phyloP scores from a whole-genome alignment of 78 protist species.

The Protostelium mycophagum region DNA sequence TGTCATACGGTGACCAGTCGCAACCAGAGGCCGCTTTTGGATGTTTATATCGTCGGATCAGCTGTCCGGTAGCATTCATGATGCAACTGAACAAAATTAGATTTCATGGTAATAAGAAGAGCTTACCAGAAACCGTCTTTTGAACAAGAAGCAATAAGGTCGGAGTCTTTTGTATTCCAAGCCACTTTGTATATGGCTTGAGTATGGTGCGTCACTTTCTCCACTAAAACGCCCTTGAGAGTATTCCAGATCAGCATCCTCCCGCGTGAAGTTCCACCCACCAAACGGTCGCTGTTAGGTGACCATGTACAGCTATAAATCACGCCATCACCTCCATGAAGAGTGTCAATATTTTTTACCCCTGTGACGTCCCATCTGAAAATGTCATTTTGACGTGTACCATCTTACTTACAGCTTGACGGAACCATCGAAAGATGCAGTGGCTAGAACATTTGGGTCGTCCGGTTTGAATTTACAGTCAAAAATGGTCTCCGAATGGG shows the following conservation, averaged over 20 bases:
- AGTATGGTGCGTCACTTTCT: background rate
- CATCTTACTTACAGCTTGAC: background rate
- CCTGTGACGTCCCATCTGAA: conserved; percentile 3
- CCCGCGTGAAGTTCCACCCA: background rate
- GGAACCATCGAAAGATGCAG: conserved; percentile 20
- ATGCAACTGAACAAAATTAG: background rate
- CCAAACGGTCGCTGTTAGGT: background rate
- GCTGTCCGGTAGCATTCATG: background rate
- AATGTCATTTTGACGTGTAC: background rate
- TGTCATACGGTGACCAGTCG: background rate
- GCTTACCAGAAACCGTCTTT: background rate
- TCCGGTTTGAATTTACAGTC: conserved; percentile 10
- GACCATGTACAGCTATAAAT: conserved; percentile 5
- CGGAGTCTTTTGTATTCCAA: background rate
- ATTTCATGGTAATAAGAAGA: background rate
- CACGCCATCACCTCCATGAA: background rate
- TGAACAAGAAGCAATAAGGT: background rate
- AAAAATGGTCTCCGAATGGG: conserved; percentile 26
- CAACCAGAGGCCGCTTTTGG: background rate
- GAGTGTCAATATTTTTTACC: background rate
- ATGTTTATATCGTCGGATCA: background rate
- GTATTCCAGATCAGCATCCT: background rate
- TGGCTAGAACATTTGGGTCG: conserved; percentile 5
- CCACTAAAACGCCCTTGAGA: background rate
- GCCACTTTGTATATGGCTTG: background rate